phyloP scores from a whole-genome alignment of 257 asterid genomes.

The Eucommia ulmoides region DNA sequence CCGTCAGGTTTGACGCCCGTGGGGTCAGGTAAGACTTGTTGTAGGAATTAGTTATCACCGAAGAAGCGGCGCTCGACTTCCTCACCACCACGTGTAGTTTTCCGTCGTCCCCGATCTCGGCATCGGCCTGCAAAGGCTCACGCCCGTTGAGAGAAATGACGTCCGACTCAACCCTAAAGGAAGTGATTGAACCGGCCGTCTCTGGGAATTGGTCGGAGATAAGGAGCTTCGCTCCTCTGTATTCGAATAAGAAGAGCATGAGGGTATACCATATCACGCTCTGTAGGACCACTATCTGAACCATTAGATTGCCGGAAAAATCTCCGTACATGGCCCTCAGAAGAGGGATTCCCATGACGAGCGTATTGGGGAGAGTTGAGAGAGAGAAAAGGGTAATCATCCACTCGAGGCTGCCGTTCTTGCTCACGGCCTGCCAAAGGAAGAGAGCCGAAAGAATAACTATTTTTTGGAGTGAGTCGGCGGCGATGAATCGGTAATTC shows the following conservation, averaged over 20 bases:
- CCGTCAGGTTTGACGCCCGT: slow-evolving; percentile 68
- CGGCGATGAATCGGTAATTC: slow-evolving; percentile 86
- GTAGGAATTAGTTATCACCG: slow-evolving; percentile 37
- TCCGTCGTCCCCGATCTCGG: slow-evolving; percentile 82
- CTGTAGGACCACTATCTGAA: slow-evolving; percentile 85
- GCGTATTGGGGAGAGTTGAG: slow-evolving; percentile 82
- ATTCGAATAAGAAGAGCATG: slow-evolving; percentile 75
- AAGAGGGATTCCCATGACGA: slow-evolving; percentile 88
- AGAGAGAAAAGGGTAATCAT: slow-evolving; percentile 70
- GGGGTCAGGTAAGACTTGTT: slow-evolving; percentile 49
- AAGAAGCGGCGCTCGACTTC: slow-evolving; percentile 47
- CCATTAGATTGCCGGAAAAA: slow-evolving; percentile 79
- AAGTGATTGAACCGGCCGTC: slow-evolving; percentile 73
- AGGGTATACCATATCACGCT: slow-evolving; percentile 82
- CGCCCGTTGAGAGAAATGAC: slow-evolving; percentile 76
- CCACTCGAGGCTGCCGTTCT: slow-evolving; percentile 67
- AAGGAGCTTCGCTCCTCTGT: slow-evolving; percentile 61
- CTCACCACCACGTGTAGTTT: slow-evolving; percentile 72
- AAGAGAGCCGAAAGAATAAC: slow-evolving; percentile 55
- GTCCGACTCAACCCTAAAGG: slow-evolving; percentile 72
- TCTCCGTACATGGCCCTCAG: slow-evolving; percentile 90
- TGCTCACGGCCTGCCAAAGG: slow-evolving; percentile 49
- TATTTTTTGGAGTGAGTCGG: slow-evolving; percentile 71
- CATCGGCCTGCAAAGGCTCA: slow-evolving; percentile 76
- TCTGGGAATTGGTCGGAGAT: slow-evolving; percentile 79